Evolutionary conservation across 129 eudicot species (phyloP).

Genomic region (Dittrichia graveolens): DNA sequence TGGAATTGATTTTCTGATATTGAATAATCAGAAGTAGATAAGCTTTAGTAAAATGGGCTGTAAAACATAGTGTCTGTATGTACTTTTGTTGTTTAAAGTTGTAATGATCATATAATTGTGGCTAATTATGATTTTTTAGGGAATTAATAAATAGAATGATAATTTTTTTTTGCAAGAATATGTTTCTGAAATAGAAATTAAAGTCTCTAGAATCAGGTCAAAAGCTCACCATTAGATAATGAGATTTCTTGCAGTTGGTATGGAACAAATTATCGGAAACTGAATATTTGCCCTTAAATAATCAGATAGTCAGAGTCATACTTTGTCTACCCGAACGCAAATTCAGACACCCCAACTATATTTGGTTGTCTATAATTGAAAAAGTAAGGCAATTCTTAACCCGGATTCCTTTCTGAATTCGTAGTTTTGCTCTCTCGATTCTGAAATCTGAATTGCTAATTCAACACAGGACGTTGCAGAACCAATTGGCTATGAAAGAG

Average conservation of each 20-base stretch:
- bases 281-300: not conserved
- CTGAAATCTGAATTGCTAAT: conserved; percentile 2
- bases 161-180: too few species aligned
- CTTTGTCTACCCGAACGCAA: not conserved
- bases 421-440: not conserved
- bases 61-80: not conserved
- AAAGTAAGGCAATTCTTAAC: not conserved
- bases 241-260: not conserved
- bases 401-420: not conserved
- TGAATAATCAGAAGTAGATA: too few species aligned
- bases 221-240: too few species aligned
- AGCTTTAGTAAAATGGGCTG: not conserved
- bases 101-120: not conserved
- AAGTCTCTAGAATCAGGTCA: too few species aligned
- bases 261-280: not conserved
- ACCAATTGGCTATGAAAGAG: conserved; percentile 26
- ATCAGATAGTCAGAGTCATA: not conserved
- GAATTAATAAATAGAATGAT: not conserved
- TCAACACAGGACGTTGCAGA: conserved; percentile 25
- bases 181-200: too few species aligned
- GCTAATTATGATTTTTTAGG: not conserved
- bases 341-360: not conserved
- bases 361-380: not conserved
- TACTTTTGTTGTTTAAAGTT: too few species aligned
- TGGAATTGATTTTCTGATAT: not conserved